Conservation (phyloP, 2,329 filamentous ascomycete genomes). For the Paracorniculantispora psalliotae region DNA sequence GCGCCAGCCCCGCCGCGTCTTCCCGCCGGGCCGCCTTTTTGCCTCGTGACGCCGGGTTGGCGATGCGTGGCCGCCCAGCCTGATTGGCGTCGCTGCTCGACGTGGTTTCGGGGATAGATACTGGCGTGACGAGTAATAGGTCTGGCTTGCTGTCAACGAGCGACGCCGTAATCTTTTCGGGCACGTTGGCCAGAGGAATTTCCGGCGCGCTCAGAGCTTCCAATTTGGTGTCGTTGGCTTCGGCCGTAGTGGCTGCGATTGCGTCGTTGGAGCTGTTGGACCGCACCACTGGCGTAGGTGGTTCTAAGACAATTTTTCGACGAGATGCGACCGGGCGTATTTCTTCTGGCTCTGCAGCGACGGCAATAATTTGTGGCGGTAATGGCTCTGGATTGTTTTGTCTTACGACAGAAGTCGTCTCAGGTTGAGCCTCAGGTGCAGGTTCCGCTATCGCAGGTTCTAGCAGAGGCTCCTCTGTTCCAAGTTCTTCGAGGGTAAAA, state of each 20-base stretch:
- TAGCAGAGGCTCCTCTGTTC: no score
- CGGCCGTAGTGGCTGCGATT: not conserved
- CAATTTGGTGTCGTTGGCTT: not conserved
- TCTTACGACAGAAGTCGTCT: not conserved
- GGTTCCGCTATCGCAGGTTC: no score
- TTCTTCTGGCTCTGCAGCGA: not conserved
- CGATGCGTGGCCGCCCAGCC: conserved; percentile 22
- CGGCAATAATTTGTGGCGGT: not conserved
- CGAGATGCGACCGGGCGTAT: not conserved
- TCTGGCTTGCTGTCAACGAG: not conserved
- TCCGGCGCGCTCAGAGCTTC: not conserved
- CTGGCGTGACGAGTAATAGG: not conserved
- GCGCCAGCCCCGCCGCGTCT: conserved; percentile 45
- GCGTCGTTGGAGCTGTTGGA: not conserved
- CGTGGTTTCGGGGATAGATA: not conserved
- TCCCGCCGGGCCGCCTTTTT: conserved; percentile 48
- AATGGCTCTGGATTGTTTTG: not conserved
- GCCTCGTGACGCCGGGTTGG: conserved; percentile 48
- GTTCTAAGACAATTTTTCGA: not conserved
- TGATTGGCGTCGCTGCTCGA: conserved; percentile 2
- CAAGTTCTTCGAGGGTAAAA: no score
- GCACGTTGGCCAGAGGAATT: not conserved
- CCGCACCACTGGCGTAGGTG: not conserved
- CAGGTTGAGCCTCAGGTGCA: no score
- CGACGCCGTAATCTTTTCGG: not conserved